A percentile compares a stretch with the other conserved stretches of the same genome.
Conservation (phyloP, 179 eudicot species). For the Amaranthus tricolor region DNA sequence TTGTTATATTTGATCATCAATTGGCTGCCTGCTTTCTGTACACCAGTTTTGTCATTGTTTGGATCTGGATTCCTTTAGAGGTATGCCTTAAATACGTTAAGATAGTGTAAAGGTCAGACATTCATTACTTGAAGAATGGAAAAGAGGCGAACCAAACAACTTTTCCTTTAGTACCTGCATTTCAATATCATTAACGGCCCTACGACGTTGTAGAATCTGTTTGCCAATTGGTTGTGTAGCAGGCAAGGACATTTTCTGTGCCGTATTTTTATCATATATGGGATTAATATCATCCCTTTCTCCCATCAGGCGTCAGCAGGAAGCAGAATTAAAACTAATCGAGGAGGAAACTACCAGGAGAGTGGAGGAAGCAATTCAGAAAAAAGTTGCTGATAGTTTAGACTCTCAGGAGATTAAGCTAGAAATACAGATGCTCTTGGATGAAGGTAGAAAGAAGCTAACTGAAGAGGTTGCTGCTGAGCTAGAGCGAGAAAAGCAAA, state of each 20-base stretch:
- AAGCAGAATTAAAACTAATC: slow-evolving; percentile 68
- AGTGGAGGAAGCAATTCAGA: slow-evolving; percentile 82
- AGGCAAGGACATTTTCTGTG: slow-evolving; percentile 17
- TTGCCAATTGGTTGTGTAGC: slow-evolving; percentile 20
- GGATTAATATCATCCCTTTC: slow-evolving; percentile 20
- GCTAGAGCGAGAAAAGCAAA: slow-evolving; percentile 72
- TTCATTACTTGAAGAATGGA: slow-evolving; percentile 21
- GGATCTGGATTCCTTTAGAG: slow-evolving; percentile 55
- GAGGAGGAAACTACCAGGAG: slow-evolving; percentile 89
- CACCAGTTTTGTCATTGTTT: slow-evolving; percentile 54
- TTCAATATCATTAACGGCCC: slow-evolving; percentile 13
- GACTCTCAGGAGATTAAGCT: slow-evolving; percentile 64
- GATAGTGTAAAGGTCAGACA: slow-evolving; percentile 31
- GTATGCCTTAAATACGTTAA: slow-evolving; percentile 50
- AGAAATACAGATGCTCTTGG: slow-evolving; percentile 59
- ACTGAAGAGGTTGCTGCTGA: slow-evolving; percentile 69
- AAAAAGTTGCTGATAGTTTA: slow-evolving; percentile 66
- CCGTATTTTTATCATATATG: not conserved
- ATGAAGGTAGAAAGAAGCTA: slow-evolving; percentile 68
- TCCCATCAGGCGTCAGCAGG: slow-evolving; percentile 62
- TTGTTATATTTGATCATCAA: slow-evolving; percentile 83
- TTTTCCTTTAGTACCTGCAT: slow-evolving; percentile 10
- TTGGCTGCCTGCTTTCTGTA: slow-evolving; percentile 94
- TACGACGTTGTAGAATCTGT: slow-evolving; percentile 26
- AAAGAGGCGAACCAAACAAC: slow-evolving; percentile 10